A percentile compares a stretch with the other conserved stretches of the same genome.
Evolutionary conservation across 441 rosid genomes (phyloP).

Genomic region (Dalechampia spathulata): DNA sequence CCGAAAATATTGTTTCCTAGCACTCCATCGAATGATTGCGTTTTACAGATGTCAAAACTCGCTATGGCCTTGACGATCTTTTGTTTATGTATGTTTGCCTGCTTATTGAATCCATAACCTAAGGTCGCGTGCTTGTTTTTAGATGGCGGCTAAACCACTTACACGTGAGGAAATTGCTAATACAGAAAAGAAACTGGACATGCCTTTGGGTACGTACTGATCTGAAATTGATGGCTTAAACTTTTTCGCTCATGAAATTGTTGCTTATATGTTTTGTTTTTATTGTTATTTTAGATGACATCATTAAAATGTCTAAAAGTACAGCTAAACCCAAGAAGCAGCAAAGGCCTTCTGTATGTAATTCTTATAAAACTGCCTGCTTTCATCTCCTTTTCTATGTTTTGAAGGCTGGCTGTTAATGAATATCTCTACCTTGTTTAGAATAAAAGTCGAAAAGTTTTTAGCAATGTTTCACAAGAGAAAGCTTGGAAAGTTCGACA

Average conservation of each 20-base stretch:
- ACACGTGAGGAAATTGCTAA: conserved; percentile 63
- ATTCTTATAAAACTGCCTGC: conserved; percentile 1
- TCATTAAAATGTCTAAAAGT: conserved; percentile 77
- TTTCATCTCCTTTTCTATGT: background rate
- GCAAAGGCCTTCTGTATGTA: conserved; percentile 41
- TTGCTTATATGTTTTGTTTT: background rate
- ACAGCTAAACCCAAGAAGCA: conserved; percentile 40
- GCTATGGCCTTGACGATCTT: too few relatives aligned
- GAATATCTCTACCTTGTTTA: conserved; percentile 19
- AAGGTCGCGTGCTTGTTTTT: background rate
- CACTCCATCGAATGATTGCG: too few relatives aligned
- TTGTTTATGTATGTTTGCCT: too few relatives aligned
- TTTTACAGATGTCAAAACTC: too few relatives aligned
- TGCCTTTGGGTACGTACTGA: conserved; percentile 67
- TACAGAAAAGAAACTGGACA: conserved; percentile 83
- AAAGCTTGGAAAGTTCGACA: conserved; percentile 42
- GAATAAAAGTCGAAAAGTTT: conserved; percentile 49
- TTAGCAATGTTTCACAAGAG: conserved; percentile 35
- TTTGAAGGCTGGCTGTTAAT: conserved; percentile 5
- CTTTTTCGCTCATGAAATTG: background rate
- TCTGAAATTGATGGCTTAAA: background rate
- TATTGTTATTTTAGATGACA: conserved; percentile 43
- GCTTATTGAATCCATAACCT: background rate
- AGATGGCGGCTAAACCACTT: conserved; percentile 75
- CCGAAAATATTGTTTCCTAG: too few relatives aligned